Conservation (phyloP, 192 early-diverging fungal genomes). For the Rhizoclosmatium globosum region DNA sequence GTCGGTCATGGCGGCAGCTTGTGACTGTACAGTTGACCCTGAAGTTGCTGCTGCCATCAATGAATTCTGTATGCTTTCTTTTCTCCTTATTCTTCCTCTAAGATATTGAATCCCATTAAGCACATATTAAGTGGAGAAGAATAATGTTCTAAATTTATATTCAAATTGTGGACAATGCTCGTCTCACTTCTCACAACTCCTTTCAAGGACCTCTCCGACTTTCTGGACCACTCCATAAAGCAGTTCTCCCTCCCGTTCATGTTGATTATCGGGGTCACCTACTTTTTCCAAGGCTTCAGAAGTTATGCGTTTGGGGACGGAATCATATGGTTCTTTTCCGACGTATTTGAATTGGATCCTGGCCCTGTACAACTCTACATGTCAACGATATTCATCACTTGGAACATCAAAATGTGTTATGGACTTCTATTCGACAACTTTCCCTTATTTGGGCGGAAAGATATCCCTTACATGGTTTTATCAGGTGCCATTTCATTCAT, state of each 20-base stretch:
- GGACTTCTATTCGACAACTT: slow-evolving; percentile 40
- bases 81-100: slow-evolving; percentile 1
- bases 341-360: slow-evolving; percentile 28
- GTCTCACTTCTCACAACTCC: neutral
- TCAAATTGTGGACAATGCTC: too few species aligned
- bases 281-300: slow-evolving; percentile 46
- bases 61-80: slow-evolving; percentile 9
- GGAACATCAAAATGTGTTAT: slow-evolving; percentile 45
- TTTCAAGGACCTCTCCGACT: slow-evolving; percentile 20
- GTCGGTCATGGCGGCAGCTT: slow-evolving; percentile 37
- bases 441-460: slow-evolving; percentile 34
- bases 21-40: neutral
- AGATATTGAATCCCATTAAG: neutral
- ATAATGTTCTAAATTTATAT: too few species aligned
- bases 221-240: slow-evolving; percentile 11
- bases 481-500: slow-evolving; percentile 24
- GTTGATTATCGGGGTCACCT: slow-evolving; percentile 40
- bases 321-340: slow-evolving; percentile 40
- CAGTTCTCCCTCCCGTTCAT: slow-evolving; percentile 34
- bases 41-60: neutral
- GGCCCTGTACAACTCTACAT: slow-evolving; percentile 32
- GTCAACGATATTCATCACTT: slow-evolving; percentile 41
- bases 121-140: too few species aligned
- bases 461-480: slow-evolving; percentile 37
- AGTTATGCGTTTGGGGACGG: slow-evolving; percentile 41